Conservation (phyloP, 78 protist species). For the Planoprotostelium fungivorum region DNA sequence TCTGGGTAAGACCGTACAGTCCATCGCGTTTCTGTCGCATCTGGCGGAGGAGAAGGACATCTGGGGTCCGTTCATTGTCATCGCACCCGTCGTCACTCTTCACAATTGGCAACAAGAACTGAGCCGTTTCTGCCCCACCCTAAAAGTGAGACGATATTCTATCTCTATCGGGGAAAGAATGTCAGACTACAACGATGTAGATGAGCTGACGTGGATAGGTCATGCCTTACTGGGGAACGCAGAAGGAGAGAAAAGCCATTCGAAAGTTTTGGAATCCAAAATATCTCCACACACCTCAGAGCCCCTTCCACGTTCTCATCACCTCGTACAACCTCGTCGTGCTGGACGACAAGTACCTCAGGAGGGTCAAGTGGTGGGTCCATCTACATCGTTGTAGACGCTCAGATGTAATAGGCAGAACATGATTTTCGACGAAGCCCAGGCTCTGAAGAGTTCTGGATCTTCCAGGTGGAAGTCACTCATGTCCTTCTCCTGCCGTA, state of each 20-base stretch:
- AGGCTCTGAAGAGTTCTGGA: slow-evolving; percentile 79
- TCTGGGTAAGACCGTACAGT: slow-evolving; percentile 95
- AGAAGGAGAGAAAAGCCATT: slow-evolving; percentile 31
- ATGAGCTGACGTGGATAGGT: neutral
- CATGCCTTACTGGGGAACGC: slow-evolving; percentile 46
- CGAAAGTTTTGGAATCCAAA: slow-evolving; percentile 84
- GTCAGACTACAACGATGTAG: slow-evolving; percentile 68
- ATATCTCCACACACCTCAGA: slow-evolving; percentile 76
- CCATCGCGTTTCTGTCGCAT: slow-evolving; percentile 80
- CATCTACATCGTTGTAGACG: neutral
- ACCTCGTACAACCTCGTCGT: slow-evolving; percentile 68
- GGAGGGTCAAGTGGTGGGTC: slow-evolving; percentile 34
- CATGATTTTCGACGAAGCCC: slow-evolving; percentile 98
- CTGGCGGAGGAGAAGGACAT: slow-evolving; percentile 55
- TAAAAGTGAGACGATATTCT: slow-evolving; percentile 24
- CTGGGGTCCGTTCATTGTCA: slow-evolving; percentile 82
- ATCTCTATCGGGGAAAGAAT: neutral
- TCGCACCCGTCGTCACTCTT: slow-evolving; percentile 92
- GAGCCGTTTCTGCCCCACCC: slow-evolving; percentile 72
- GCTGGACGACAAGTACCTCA: slow-evolving; percentile 72
- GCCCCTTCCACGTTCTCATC: slow-evolving; percentile 83
- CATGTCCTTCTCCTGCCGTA: slow-evolving; percentile 69
- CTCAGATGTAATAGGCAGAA: slow-evolving; percentile 69
- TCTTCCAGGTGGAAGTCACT: slow-evolving; percentile 77
- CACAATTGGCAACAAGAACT: slow-evolving; percentile 89